These are phyloP conservation scores for Hebeloma cylindrosporum DNA, from an alignment of 768 basidiomycete genomes.

Conservation along the genomic window DNA sequence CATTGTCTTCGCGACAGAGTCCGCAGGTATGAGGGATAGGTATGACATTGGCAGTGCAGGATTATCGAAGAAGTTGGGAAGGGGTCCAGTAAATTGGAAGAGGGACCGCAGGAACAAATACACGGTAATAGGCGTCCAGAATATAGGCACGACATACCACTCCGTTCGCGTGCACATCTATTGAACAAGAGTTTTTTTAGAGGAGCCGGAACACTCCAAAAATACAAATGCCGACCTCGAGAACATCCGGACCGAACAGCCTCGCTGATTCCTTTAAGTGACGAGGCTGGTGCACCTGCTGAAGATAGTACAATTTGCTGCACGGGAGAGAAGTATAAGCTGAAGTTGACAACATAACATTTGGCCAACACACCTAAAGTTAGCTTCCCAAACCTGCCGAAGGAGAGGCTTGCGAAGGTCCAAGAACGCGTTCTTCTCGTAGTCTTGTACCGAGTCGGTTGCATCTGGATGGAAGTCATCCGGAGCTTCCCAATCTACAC, in stretches of 20 bases:
- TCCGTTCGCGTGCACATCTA: slow-evolving; percentile 80
- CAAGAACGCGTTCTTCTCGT: slow-evolving; percentile 85
- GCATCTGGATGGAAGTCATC: slow-evolving; percentile 93
- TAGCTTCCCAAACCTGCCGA: slow-evolving; percentile 82
- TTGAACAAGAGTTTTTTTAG: slow-evolving; percentile 1
- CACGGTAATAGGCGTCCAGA: slow-evolving; percentile 87
- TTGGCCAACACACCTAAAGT: slow-evolving; percentile 61
- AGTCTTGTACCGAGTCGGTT: slow-evolving; percentile 81
- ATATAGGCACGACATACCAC: slow-evolving; percentile 90
- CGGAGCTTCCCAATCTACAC: slow-evolving; percentile 80
- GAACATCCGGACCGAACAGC: slow-evolving; percentile 76
- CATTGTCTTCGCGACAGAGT: slow-evolving; percentile 53
- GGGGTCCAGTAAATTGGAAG: slow-evolving; percentile 72
- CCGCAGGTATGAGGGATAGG: slow-evolving; percentile 46
- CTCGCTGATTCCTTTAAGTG: slow-evolving; percentile 82
- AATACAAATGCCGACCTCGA: slow-evolving; percentile 59
- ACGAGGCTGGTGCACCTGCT: slow-evolving; percentile 96
- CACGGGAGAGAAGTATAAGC: slow-evolving; percentile 3
- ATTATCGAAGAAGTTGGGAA: slow-evolving; percentile 60
- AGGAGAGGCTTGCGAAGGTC: slow-evolving; percentile 86
- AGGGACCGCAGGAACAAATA: slow-evolving; percentile 84
- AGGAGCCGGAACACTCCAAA: slow-evolving; percentile 5
- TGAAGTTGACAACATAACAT: neutral
- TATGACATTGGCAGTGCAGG: slow-evolving; percentile 55
- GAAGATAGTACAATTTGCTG: slow-evolving; percentile 92